Percentiles rank a stretch among this genome's conserved stretches.
These are phyloP conservation scores for Clavaria fumosa DNA, from an alignment of 768 basidiomycete species.

Conservation along the genomic window DNA sequence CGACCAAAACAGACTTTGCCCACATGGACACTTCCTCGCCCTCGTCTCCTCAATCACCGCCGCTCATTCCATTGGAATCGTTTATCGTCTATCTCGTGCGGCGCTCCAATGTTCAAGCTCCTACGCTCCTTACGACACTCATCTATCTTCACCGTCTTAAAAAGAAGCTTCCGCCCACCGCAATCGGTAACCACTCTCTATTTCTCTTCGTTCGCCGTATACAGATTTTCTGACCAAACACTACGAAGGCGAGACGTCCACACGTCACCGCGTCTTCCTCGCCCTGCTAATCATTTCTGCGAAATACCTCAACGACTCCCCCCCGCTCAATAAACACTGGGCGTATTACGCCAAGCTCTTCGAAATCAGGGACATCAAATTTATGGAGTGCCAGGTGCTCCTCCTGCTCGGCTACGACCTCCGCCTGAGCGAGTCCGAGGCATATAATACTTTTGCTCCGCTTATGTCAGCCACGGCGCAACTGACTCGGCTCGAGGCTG, in stretches of 20 bases:
- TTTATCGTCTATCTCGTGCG: slow-evolving; percentile 76
- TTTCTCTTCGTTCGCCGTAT: slow-evolving; percentile 4
- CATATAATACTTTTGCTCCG: slow-evolving; percentile 52
- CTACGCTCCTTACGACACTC: slow-evolving; percentile 81
- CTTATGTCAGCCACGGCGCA: slow-evolving; percentile 36
- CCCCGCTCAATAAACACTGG: slow-evolving; percentile 94
- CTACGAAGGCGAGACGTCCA: slow-evolving; percentile 63
- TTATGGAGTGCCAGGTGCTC: slow-evolving; percentile 96
- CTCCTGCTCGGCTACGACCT: slow-evolving; percentile 87
- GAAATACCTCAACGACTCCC: slow-evolving; percentile 96
- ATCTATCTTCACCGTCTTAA: slow-evolving; percentile 84
- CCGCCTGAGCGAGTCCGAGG: slow-evolving; percentile 75
- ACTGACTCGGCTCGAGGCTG: slow-evolving; percentile 11
- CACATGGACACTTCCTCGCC: slow-evolving; percentile 19
- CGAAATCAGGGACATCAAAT: slow-evolving; percentile 68
- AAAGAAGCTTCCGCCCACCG: slow-evolving; percentile 61
- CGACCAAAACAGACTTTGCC: slow-evolving; percentile 30
- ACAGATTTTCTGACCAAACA: slow-evolving; percentile 7
- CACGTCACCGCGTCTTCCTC: slow-evolving; percentile 89
- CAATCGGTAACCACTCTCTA: slow-evolving; percentile 51
- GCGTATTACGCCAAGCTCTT: slow-evolving; percentile 60
- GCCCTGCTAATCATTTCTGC: slow-evolving; percentile 90
- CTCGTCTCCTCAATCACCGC: slow-evolving; percentile 5
- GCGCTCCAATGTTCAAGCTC: slow-evolving; percentile 76
- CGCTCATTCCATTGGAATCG: slow-evolving; percentile 50